Percentiles rank a stretch among this genome's conserved stretches.
Conservation (phyloP, 331 rosid species). For the Arachis monticola region DNA sequence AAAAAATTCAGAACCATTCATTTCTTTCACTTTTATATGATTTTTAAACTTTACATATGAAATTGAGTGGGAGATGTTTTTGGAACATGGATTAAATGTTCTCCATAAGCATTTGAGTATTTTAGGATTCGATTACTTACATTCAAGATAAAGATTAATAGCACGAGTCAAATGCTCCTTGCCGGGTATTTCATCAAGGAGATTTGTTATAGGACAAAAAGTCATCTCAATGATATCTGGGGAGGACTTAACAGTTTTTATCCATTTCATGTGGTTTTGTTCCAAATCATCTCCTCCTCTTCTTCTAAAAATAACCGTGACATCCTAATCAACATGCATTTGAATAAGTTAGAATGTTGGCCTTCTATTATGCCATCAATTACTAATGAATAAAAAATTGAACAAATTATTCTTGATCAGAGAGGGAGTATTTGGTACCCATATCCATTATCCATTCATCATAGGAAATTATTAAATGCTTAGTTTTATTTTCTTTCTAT, state of each 20-base stretch:
- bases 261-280: conserved; percentile 80
- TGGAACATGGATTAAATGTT: too few relatives aligned
- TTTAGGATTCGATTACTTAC: conserved; percentile 46
- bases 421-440: background rate
- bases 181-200: conserved; percentile 68
- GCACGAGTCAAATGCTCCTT: conserved; percentile 81
- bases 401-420: too few relatives aligned
- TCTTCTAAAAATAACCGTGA: conserved; percentile 86
- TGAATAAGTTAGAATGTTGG: conserved; percentile 18
- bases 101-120: too few relatives aligned
- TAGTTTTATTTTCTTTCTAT: background rate
- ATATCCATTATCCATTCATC: background rate
- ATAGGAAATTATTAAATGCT: background rate
- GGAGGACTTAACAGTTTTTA: conserved; percentile 64
- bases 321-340: conserved; percentile 67
- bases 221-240: conserved; percentile 92
- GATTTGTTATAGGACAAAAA: conserved; percentile 74
- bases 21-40: too few relatives aligned
- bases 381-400: background rate
- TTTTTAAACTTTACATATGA: too few relatives aligned
- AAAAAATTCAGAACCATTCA: too few relatives aligned
- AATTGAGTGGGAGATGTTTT: too few relatives aligned
- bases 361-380: background rate
- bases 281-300: conserved; percentile 96
- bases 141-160: conserved; percentile 83